phyloP scores from a whole-genome alignment of 345 rosid species.

The Eucalyptus guilfoylei region DNA sequence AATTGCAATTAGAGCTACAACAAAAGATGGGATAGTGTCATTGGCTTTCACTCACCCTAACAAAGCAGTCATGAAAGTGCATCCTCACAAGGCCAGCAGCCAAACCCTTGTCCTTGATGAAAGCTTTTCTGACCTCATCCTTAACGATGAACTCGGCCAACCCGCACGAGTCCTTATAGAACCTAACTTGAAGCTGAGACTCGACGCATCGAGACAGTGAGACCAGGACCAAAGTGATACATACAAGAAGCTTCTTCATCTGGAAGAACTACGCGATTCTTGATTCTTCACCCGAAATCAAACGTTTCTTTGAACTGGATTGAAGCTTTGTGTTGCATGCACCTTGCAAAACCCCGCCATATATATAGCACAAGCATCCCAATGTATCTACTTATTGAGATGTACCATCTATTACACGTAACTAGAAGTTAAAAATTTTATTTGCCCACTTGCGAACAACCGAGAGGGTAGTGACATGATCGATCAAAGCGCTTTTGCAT shows the following conservation, averaged over 20 bases:
- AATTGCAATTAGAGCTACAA: not conserved
- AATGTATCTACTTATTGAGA: not conserved
- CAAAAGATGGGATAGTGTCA: not conserved
- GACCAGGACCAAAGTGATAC: not conserved
- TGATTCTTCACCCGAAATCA: not conserved
- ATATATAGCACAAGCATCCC: not conserved
- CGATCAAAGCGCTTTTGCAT: not conserved
- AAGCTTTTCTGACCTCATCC: constrained; percentile 18
- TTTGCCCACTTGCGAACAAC: not conserved
- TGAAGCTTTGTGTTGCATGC: not conserved
- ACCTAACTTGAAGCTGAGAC: constrained; percentile 33
- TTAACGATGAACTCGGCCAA: constrained; percentile 35
- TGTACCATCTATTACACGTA: not conserved
- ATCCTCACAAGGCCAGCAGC: constrained; percentile 41
- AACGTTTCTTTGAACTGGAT: not conserved
- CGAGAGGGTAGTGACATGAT: not conserved
- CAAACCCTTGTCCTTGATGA: constrained; percentile 15
- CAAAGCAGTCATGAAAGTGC: constrained; percentile 62
- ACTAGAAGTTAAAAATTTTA: not conserved
- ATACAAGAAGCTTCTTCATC: not conserved
- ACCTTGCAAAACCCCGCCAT: not conserved
- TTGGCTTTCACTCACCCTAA: constrained; percentile 14
- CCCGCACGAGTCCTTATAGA: constrained; percentile 14
- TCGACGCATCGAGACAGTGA: not conserved
- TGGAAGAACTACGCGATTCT: not conserved